phyloP scores from a whole-genome alignment of 306 rosid species.

The Dryas drummondii region DNA sequence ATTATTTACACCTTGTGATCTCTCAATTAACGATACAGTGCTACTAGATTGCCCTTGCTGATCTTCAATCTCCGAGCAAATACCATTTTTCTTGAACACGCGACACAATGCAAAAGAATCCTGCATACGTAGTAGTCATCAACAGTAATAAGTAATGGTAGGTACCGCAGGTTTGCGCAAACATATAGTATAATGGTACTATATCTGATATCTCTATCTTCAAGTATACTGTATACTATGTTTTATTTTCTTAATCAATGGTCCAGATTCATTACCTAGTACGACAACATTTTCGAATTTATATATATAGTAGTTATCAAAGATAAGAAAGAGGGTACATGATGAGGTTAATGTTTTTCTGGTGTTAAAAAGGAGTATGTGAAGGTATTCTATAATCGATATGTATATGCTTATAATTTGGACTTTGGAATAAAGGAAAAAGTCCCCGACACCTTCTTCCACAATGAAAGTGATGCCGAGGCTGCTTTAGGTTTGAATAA shows the following conservation, averaged over 20 bases:
- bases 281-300: too few species aligned
- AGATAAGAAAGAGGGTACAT: too few species aligned
- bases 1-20: slow-evolving; percentile 50
- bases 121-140: slow-evolving; percentile 42
- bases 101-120: slow-evolving; percentile 96
- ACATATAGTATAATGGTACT: too few species aligned
- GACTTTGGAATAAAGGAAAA: slow-evolving; percentile 73
- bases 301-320: too few species aligned
- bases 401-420: not conserved
- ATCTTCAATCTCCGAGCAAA: slow-evolving; percentile 78
- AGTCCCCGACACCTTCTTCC: slow-evolving; percentile 60
- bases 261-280: too few species aligned
- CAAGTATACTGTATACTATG: too few species aligned
- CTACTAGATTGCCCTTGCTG: slow-evolving; percentile 63
- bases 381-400: too few species aligned
- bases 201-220: too few species aligned
- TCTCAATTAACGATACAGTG: slow-evolving; percentile 42
- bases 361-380: too few species aligned
- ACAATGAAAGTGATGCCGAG: slow-evolving; percentile 53
- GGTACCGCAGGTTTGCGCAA: too few species aligned
- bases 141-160: not conserved
- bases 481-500: slow-evolving; percentile 30
- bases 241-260: too few species aligned
- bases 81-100: slow-evolving; percentile 96
- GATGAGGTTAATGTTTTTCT: too few species aligned